Conservation (phyloP, 2,329 filamentous ascomycete species). For the Ascochyta viciae-villosae region DNA sequence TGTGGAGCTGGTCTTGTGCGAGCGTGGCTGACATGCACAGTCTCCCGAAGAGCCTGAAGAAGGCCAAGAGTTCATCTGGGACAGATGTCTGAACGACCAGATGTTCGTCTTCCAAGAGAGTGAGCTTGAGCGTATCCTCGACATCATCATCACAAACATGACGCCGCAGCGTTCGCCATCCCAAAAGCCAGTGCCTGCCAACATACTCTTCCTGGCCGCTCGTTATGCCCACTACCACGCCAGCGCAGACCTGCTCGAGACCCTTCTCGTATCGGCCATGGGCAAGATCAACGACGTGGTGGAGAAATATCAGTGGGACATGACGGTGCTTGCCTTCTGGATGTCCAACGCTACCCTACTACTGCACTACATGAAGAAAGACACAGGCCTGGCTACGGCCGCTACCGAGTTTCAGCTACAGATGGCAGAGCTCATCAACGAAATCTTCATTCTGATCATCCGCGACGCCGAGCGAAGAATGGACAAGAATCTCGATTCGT, state of each 20-base stretch:
- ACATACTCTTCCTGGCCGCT: constrained; percentile 94
- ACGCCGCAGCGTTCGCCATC: constrained; percentile 91
- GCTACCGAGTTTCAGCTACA: constrained; percentile 92
- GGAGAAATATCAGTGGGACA: constrained; percentile 97
- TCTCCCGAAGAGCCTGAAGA: constrained; percentile 80
- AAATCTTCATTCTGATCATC: constrained; percentile 98
- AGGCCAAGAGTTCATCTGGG: constrained; percentile 94
- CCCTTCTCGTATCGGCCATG: constrained; percentile 84
- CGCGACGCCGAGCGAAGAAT: constrained; percentile 93
- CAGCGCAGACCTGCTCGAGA: constrained; percentile 80
- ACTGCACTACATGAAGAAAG: constrained; percentile 97
- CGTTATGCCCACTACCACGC: constrained; percentile 97
- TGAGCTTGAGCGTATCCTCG: constrained; percentile 88
- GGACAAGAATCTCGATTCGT: constrained; percentile 91
- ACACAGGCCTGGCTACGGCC: constrained; percentile 77
- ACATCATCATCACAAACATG: constrained; percentile 98
- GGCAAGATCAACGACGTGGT: constrained; percentile 97
- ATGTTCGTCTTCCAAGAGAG: constrained; percentile 99
- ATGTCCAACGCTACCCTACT: constrained; percentile 95
- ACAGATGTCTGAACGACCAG: constrained; percentile 90
- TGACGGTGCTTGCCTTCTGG: constrained; percentile 99
- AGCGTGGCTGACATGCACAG: constrained; percentile 35
- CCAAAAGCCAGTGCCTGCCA: constrained; percentile 97
- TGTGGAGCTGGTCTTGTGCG: constrained; percentile 15
- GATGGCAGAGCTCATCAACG: constrained; percentile 92